phyloP scores from a whole-genome alignment of 495 filamentous ascomycete species.

The Aspergillus indologenus region DNA sequence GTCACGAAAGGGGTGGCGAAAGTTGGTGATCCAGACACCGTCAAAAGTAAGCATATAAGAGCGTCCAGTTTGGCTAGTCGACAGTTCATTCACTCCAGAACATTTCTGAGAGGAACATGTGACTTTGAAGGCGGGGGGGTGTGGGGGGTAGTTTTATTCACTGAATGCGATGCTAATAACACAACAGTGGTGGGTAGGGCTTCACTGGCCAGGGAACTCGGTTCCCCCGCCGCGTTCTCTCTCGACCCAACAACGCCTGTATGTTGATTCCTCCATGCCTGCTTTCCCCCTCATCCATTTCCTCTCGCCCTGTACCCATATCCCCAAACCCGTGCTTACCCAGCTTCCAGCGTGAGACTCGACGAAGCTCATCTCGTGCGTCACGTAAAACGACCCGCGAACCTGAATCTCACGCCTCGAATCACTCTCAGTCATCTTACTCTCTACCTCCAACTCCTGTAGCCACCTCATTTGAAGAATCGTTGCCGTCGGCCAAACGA shows the following conservation, averaged over 20 bases:
- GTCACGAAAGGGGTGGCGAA: neutral
- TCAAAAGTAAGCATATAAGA: constrained; percentile 15
- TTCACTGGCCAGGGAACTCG: constrained; percentile 21
- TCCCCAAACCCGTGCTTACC: neutral
- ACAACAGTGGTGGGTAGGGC: constrained; percentile 22
- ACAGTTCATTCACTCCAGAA: neutral
- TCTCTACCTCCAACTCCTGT: constrained; percentile 27
- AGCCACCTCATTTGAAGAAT: constrained; percentile 25
- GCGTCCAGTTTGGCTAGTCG: no score
- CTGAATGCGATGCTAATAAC: constrained; percentile 10
- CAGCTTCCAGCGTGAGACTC: constrained; percentile 11
- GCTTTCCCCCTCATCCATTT: constrained; percentile 7
- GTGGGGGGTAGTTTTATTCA: neutral
- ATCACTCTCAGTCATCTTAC: constrained; percentile 21
- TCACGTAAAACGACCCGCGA: constrained; percentile 21
- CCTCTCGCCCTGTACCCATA: neutral
- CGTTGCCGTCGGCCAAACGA: constrained; percentile 27
- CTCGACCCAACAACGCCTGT: constrained; percentile 17
- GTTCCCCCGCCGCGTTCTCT: constrained; percentile 18
- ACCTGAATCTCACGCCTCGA: constrained; percentile 16
- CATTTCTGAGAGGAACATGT: neutral
- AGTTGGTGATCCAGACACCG: neutral
- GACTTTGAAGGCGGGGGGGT: neutral
- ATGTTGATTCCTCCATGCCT: no score
- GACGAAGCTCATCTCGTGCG: constrained; percentile 24